A percentile compares a stretch with the other conserved stretches of the same genome.
These are phyloP conservation scores for Spathaspora boniae DNA, from an alignment of 805 yeast species.

Conservation along the genomic window DNA sequence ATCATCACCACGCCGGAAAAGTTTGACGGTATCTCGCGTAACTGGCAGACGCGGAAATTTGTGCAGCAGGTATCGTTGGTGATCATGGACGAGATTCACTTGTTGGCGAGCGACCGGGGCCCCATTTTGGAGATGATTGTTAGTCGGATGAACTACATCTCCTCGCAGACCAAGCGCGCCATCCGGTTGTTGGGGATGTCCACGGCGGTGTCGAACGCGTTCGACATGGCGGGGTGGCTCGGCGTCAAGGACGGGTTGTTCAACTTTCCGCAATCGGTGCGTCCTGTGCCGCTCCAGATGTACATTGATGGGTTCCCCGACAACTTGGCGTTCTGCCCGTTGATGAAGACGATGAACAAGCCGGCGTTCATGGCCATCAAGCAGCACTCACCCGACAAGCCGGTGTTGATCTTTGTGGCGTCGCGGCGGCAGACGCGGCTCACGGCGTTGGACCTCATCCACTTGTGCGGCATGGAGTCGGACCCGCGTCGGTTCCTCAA, in stretches of 20 bases:
- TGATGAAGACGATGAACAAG: slow-evolving; percentile 84
- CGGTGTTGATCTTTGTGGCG: slow-evolving; percentile 81
- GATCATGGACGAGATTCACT: slow-evolving; percentile 83
- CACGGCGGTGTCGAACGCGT: slow-evolving; percentile 82
- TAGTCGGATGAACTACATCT: slow-evolving; percentile 76
- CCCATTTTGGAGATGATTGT: slow-evolving; percentile 87
- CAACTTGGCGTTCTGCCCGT: slow-evolving; percentile 72
- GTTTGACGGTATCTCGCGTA: slow-evolving; percentile 83
- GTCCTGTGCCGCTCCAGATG: slow-evolving; percentile 86
- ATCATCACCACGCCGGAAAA: slow-evolving; percentile 84
- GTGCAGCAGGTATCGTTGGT: slow-evolving; percentile 73
- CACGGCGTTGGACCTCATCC: slow-evolving; percentile 75
- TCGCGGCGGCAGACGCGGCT: slow-evolving; percentile 79
- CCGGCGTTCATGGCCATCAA: slow-evolving; percentile 92
- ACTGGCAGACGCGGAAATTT: slow-evolving; percentile 76
- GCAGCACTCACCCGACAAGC: slow-evolving; percentile 83
- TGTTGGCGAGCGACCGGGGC: slow-evolving; percentile 82
- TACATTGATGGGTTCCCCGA: slow-evolving; percentile 85
- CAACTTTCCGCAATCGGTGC: slow-evolving; percentile 76
- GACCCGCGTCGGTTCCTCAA: slow-evolving; percentile 68
- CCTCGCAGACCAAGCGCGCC: slow-evolving; percentile 56
- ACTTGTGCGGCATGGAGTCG: slow-evolving; percentile 74
- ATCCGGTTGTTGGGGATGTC: slow-evolving; percentile 74
- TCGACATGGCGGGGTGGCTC: slow-evolving; percentile 83
- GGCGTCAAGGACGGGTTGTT: slow-evolving; percentile 71